Evolutionary conservation across 2,329 filamentous ascomycete species (phyloP), one percentile per base, ranked within the genome.

Genomic region (Sclerotinia trifoliorum): DNA sequence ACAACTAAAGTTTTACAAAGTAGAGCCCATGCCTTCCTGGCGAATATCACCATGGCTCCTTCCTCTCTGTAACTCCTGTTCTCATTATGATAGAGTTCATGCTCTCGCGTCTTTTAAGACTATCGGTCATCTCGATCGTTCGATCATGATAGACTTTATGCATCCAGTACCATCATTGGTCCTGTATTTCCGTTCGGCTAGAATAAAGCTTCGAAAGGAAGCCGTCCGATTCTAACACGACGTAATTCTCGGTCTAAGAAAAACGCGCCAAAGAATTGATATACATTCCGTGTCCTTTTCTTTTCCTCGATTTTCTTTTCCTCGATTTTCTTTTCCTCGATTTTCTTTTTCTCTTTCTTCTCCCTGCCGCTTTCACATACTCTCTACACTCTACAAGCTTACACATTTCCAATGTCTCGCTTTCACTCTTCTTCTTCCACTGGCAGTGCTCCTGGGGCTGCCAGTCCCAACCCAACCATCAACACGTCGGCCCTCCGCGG

Each of bases 401-500:
- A 19, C 60, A 26, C 46, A 51, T 39, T 62, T 62, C 0, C 29
- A 62, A 62, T 62, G 60, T 62, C 60, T 51, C 60, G 60, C 46
- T 62, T 62, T 19, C 60, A 49, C 29, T 51, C 60, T 39, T 62
- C 60, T 62, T 62, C 60, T 51, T 62, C 44, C n/a, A 62, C 44
- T 39, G 29, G 46, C 46, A 62, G 60, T 51, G 60, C 29, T 29
- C 60, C 60, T 62, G 60, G 60, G 21, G 46, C 60, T 62, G 46
- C 46, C 29, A 51, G 60, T 49, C 51, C 29, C 29, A 62, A 62
- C 29, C 39, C 46, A 51, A 62, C 60, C 15, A 39, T 35, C 54
- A 51, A 51, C 46, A 62, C 4, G 29, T 51, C 60, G 60, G 46
- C 60, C 60, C 60, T 35, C 17, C 46, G 60, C 46, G 60, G 60